Percentiles rank a stretch among this genome's conserved stretches.
Evolutionary conservation across 345 rosid species (phyloP).

Genomic region (Clarkia xantiana): DNA sequence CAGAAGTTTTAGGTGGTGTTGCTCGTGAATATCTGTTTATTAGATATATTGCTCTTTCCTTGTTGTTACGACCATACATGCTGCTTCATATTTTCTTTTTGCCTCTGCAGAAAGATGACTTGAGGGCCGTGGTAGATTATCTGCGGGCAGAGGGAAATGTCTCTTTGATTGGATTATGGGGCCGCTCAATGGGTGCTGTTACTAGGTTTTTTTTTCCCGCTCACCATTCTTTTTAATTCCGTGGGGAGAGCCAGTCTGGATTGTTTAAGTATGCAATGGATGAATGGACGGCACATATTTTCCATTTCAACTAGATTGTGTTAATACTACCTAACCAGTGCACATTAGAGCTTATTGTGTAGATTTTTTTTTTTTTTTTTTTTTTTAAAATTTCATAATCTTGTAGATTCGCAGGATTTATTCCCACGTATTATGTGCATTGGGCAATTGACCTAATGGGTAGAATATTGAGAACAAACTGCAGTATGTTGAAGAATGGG

Average conservation of each 20-base stretch:
- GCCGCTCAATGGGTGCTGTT: conserved; percentile 95
- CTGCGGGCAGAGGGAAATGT: conserved; percentile 77
- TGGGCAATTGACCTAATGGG: too few species aligned
- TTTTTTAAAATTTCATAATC: background rate
- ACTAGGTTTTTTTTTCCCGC: conserved; percentile 42
- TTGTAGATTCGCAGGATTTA: conserved; percentile 1
- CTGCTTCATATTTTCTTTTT: background rate
- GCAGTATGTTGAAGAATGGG: too few species aligned
- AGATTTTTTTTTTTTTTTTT: background rate
- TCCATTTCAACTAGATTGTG: too few species aligned
- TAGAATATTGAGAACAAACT: too few species aligned
- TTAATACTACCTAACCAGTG: too few species aligned
- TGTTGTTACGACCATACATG: background rate
- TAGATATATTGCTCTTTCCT: background rate
- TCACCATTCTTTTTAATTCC: conserved; percentile 8
- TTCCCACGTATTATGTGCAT: too few species aligned
- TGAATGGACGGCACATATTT: too few species aligned
- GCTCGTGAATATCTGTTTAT: background rate
- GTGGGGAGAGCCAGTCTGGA: background rate
- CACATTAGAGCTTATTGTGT: background rate
- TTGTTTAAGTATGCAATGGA: background rate
- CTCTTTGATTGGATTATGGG: conserved; percentile 90
- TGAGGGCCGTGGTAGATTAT: conserved; percentile 68
- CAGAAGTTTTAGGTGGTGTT: background rate
- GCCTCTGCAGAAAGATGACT: conserved; percentile 67